Evolutionary conservation across 129 eudicot species (phyloP), one percentile per base, ranked within the genome.

Genomic region (Ambrosia artemisiifolia): DNA sequence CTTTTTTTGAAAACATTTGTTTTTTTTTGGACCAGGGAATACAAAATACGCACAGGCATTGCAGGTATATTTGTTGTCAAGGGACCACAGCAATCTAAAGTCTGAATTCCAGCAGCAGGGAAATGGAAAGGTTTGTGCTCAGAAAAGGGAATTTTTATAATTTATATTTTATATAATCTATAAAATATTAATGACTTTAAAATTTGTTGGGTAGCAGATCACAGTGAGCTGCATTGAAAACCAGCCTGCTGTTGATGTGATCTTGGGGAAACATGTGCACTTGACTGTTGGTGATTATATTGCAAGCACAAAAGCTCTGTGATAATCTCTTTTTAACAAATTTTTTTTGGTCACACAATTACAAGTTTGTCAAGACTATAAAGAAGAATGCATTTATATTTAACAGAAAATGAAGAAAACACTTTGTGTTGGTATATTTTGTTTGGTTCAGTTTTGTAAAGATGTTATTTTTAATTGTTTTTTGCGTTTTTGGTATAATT

Each of bases 21-120:
- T 61, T 43, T 57, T 61, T 43, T 20, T 59, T 67, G 44, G 67
- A 72, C 53, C 82, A 82, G 97, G 97, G 51, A 81, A 84, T 60
- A 28, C 78, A 16, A 82, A 83, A 65, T 82, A 34, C 66, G 78
- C 88, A 1, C 78, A 79, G 18, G 77, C 79, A 24, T 77, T 92
- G 71, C 76, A 89, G 78, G 80, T 82, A 1, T 92, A 92, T 55
- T 68, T 92, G 67, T 35, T 83, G 50, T 73, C 82, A 4, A 85
- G 98, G 63, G 98, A 92, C 79, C 81, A 81, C 65, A 46, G 75
- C 57, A 85, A 79, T 63, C 63, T 92, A 72, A 92, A 80, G 79
- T 71, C 84, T 1, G 95, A 92, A 61, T 89, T 92, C 78, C 96
- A 87, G 50, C 96, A 87, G 50, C 46, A 19, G 1, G 89, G 89